A percentile compares a stretch with the other conserved stretches of the same genome.
phyloP scores from a whole-genome alignment of 2,329 filamentous ascomycete genomes.

The Aspergillus awamori region DNA sequence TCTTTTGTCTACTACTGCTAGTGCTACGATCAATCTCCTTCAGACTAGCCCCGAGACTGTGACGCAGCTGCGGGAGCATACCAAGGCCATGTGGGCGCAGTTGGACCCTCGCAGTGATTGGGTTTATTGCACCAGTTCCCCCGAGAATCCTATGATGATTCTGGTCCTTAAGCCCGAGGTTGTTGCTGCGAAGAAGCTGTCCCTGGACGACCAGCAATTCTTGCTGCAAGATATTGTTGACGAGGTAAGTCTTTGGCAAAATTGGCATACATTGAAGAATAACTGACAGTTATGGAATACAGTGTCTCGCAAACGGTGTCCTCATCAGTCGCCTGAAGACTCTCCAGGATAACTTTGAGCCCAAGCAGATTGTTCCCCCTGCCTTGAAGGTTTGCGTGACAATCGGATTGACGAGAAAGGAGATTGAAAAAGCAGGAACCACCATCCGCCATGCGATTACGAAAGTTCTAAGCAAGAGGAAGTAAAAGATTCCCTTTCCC shows the following conservation, averaged over 20 bases:
- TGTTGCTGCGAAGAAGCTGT: conserved; percentile 69
- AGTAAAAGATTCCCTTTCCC: conserved; percentile 36
- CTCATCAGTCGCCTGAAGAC: conserved; percentile 85
- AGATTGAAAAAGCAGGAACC: conserved; percentile 90
- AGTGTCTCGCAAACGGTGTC: conserved; percentile 85
- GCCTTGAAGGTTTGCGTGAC: conserved; percentile 92
- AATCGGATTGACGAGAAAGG: conserved; percentile 84
- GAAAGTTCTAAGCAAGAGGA: conserved; percentile 73
- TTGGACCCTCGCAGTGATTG: conserved; percentile 93
- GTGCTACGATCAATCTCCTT: conserved; percentile 82
- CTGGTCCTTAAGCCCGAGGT: conserved; percentile 83
- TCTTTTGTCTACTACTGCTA: conserved; percentile 91
- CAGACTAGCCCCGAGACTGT: conserved; percentile 86
- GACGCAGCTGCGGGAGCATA: conserved; percentile 78
- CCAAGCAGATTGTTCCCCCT: conserved; percentile 71
- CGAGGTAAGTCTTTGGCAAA: conserved; percentile 65
- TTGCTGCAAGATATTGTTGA: conserved; percentile 92
- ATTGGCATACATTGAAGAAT: background rate
- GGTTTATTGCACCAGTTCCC: conserved; percentile 77
- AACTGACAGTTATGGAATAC: conserved; percentile 17
- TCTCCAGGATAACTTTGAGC: conserved; percentile 66
- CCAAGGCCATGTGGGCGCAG: conserved; percentile 80
- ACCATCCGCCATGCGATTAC: conserved; percentile 90
- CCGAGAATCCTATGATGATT: conserved; percentile 85
- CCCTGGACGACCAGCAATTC: conserved; percentile 75